A percentile compares a stretch with the other conserved stretches of the same genome.
These are phyloP conservation scores for Calophaca sinica DNA, from an alignment of 306 rosid genomes.

Conservation along the genomic window DNA sequence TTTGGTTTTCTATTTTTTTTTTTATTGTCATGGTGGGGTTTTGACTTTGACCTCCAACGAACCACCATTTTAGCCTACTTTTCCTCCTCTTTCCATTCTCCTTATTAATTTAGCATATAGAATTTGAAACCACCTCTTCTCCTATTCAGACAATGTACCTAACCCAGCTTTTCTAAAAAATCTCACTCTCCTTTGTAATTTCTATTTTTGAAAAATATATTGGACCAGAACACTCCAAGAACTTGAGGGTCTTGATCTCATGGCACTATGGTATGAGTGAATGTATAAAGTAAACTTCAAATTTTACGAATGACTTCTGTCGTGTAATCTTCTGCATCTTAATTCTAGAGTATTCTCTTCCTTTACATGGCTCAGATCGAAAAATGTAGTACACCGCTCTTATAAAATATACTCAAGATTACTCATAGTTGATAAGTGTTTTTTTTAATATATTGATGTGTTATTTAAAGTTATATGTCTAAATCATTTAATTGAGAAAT, in stretches of 20 bases:
- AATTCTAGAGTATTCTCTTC: too few species aligned
- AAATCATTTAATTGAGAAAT: too few species aligned
- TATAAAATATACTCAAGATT: too few species aligned
- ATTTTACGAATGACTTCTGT: too few species aligned
- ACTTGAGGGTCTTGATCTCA: neutral
- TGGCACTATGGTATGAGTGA: too few species aligned
- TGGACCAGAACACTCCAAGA: conserved; percentile 24
- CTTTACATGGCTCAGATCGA: too few species aligned
- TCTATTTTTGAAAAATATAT: conserved; percentile 41
- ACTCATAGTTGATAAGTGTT: too few species aligned
- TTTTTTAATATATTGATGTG: too few species aligned
- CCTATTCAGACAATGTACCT: neutral
- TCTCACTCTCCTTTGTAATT: conserved; percentile 28
- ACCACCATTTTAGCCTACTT: conserved; percentile 76
- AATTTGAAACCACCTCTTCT: conserved; percentile 2
- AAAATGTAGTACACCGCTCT: too few species aligned
- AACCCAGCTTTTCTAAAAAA: neutral
- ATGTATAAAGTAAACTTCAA: too few species aligned
- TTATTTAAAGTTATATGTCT: too few species aligned
- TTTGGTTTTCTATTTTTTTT: conserved; percentile 56
- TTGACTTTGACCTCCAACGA: conserved; percentile 84
- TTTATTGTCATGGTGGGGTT: conserved; percentile 65
- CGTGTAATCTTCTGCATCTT: too few species aligned
- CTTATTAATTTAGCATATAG: conserved; percentile 52
- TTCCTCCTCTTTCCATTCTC: conserved; percentile 56